phyloP scores from a whole-genome alignment of 2,329 filamentous ascomycete genomes.

The Juglanconis juglandina region DNA sequence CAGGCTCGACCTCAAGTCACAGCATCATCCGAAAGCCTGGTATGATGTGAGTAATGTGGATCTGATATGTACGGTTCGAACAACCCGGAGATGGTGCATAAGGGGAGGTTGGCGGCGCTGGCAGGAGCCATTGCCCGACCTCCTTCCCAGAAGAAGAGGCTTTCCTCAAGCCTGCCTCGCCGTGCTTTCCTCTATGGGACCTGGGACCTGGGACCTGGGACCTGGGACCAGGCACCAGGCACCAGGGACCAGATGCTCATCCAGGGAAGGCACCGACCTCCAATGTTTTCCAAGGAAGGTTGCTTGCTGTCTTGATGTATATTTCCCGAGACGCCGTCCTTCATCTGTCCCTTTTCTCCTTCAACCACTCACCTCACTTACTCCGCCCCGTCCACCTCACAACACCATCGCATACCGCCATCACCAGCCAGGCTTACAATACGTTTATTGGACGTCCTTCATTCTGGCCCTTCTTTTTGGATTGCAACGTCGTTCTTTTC shows the following conservation, averaged over 20 bases:
- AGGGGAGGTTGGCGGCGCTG: too few relatives aligned
- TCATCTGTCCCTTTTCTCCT: neutral
- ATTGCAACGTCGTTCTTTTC: constrained; percentile 13
- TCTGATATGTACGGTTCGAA: too few relatives aligned
- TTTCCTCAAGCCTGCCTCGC: neutral
- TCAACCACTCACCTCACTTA: neutral
- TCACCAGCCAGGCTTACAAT: constrained; percentile 13
- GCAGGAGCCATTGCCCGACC: neutral
- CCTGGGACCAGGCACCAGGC: neutral
- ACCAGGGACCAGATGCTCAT: neutral
- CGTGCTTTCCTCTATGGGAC: neutral
- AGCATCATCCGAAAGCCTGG: too few relatives aligned
- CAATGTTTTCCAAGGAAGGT: neutral
- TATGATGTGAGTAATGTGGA: too few relatives aligned
- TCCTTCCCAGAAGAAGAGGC: neutral
- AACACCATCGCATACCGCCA: constrained; percentile 14
- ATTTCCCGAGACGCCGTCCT: neutral
- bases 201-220: neutral
- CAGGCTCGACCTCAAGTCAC: too few relatives aligned
- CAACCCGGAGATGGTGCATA: too few relatives aligned
- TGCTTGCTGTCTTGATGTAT: neutral
- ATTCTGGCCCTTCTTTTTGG: constrained; percentile 19
- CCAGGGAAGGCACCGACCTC: neutral
- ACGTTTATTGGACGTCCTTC: constrained; percentile 22
- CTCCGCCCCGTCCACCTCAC: constrained; percentile 2